These are phyloP conservation scores for Raphanus sativus DNA, from an alignment of 345 rosid genomes.

Conservation along the genomic window DNA sequence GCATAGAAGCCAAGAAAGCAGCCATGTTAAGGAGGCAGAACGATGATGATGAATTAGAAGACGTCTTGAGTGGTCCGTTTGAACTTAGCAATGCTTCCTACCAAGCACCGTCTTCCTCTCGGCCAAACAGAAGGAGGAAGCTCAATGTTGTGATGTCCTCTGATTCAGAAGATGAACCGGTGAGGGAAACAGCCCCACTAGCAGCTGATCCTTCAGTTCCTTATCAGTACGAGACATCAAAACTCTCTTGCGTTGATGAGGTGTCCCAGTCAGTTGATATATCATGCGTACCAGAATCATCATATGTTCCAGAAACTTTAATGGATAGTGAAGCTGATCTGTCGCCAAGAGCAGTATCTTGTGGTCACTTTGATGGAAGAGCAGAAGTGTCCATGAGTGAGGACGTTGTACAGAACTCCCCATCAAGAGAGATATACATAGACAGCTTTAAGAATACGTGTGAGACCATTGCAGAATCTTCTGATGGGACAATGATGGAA, in stretches of 20 bases:
- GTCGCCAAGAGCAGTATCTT: constrained; percentile 46
- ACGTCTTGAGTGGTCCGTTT: constrained; percentile 33
- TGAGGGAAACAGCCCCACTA: constrained; percentile 36
- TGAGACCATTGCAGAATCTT: constrained; percentile 46
- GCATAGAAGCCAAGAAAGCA: constrained; percentile 70
- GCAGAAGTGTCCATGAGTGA: constrained; percentile 51
- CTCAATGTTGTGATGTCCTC: constrained; percentile 61
- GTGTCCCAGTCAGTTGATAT: constrained; percentile 52
- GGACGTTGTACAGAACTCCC: constrained; percentile 21
- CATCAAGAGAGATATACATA: constrained; percentile 43
- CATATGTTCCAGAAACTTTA: constrained; percentile 79
- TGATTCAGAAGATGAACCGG: constrained; percentile 79
- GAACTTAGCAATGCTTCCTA: constrained; percentile 47
- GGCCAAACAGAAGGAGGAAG: constrained; percentile 47
- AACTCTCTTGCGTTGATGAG: constrained; percentile 33
- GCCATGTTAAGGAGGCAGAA: constrained; percentile 65
- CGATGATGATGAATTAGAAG: constrained; percentile 46
- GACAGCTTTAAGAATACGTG: constrained; percentile 34
- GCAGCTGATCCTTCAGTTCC: constrained; percentile 36
- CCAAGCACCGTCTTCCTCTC: constrained; percentile 46
- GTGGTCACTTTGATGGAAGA: constrained; percentile 43
- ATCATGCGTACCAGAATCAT: constrained; percentile 82
- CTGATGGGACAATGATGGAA: constrained; percentile 45
- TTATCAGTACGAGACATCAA: constrained; percentile 41
- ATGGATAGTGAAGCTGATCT: constrained; percentile 49